These are phyloP conservation scores for Talaromyces sp. DNA, from an alignment of 2,329 filamentous ascomycete genomes.

Conservation along the genomic window DNA sequence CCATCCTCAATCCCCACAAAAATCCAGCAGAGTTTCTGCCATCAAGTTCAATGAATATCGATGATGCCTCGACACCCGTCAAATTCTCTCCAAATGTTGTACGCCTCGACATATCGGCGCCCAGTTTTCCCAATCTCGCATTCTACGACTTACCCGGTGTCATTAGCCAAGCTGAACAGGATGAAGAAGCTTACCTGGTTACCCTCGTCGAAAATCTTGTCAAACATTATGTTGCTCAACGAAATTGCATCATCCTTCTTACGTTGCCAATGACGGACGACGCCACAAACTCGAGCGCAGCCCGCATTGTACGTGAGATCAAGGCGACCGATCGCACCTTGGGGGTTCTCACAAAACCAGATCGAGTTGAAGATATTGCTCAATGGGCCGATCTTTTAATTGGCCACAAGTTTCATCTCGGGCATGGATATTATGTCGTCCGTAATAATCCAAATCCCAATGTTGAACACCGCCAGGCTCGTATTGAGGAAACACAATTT, in stretches of 20 bases:
- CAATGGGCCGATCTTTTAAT: conserved; percentile 65
- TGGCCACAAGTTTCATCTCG: conserved; percentile 60
- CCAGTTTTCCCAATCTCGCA: conserved; percentile 67
- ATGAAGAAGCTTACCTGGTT: conserved; percentile 65
- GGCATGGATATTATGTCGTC: conserved; percentile 76
- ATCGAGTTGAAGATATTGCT: conserved; percentile 58
- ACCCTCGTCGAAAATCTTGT: conserved; percentile 69
- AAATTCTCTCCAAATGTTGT: conserved; percentile 83
- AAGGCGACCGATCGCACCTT: conserved; percentile 60
- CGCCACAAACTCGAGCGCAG: conserved; percentile 69
- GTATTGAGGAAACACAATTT: conserved; percentile 49
- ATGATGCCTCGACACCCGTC: conserved; percentile 42
- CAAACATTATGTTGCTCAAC: conserved; percentile 64
- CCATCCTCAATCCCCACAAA: conserved; percentile 65
- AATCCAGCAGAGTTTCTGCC: conserved; percentile 56
- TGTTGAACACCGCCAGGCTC: conserved; percentile 47
- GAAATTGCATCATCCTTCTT: conserved; percentile 72
- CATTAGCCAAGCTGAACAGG: conserved; percentile 65
- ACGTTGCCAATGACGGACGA: conserved; percentile 76
- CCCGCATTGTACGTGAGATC: conserved; percentile 59
- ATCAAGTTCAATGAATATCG: conserved; percentile 39
- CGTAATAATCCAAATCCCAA: conserved; percentile 51
- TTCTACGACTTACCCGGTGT: conserved; percentile 86
- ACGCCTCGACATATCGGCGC: conserved; percentile 69
- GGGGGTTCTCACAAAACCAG: conserved; percentile 82